Percentiles rank a stretch among this genome's conserved stretches.
Evolutionary conservation across 2,329 filamentous ascomycete genomes (phyloP).

Genomic region (Colletotrichum chrysophilum): DNA sequence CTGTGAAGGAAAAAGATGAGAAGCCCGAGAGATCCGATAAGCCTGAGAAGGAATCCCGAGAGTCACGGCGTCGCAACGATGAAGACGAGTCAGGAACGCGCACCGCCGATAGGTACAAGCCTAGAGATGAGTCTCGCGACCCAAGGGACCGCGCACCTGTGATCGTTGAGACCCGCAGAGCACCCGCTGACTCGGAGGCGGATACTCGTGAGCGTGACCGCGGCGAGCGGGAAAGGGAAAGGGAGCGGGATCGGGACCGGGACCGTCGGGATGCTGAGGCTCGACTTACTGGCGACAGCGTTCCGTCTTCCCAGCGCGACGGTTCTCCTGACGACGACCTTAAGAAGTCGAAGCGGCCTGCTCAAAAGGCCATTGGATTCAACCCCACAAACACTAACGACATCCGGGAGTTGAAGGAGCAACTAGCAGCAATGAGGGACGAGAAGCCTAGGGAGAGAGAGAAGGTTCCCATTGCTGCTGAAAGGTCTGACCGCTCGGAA

Average conservation of each 20-base stretch:
- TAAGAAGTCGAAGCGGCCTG: conserved; percentile 42
- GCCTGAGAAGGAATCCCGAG: conserved; percentile 12
- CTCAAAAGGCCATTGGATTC: conserved; percentile 47
- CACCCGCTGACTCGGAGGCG: conserved; percentile 21
- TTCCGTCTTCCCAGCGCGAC: conserved; percentile 37
- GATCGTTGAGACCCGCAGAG: conserved; percentile 23
- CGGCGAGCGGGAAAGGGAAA: conserved; percentile 21
- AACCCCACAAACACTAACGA: conserved; percentile 58
- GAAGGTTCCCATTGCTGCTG: conserved; percentile 7
- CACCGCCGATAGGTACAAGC: conserved; percentile 30
- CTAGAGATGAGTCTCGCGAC: conserved; percentile 28
- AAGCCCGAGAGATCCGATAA: conserved; percentile 30
- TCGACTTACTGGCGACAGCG: conserved; percentile 39
- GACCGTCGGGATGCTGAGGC: conserved; percentile 44
- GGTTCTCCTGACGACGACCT: conserved; percentile 47
- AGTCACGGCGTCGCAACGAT: conserved; percentile 18
- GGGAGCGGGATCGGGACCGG: conserved; percentile 27
- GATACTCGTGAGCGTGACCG: conserved; percentile 23
- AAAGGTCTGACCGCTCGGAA: conserved; percentile 9
- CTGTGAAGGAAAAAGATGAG: conserved; percentile 42
- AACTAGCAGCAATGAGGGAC: conserved; percentile 49
- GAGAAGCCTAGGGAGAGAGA: conserved; percentile 6
- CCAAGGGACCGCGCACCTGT: conserved; percentile 20
- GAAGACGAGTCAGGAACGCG: conserved; percentile 25
- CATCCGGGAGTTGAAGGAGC: conserved; percentile 54